Evolutionary conservation across 106 monocot genomes (phyloP).

Genomic region (Platanthera guangdongensis): DNA sequence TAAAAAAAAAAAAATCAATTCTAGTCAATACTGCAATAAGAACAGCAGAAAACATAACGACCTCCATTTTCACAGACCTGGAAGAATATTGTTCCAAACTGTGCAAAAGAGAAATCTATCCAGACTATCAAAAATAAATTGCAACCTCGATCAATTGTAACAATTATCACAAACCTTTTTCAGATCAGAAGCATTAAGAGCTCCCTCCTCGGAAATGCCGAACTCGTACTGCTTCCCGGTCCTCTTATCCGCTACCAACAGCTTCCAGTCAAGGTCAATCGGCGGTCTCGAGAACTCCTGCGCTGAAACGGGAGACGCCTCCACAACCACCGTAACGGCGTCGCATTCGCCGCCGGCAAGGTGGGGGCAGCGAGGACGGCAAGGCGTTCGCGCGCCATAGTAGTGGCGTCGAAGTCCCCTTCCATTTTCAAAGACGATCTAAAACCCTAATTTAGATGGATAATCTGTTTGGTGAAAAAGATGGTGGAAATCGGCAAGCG

Average conservation of each 20-base stretch:
- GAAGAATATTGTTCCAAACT: too few species aligned
- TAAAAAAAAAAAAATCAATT: too few species aligned
- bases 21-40: too few species aligned
- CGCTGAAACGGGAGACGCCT: conserved; percentile 44
- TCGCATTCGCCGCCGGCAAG: conserved; percentile 16
- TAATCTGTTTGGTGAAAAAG: too few species aligned
- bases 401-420: conserved; percentile 8
- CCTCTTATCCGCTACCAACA: conserved; percentile 58
- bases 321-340: conserved; percentile 10
- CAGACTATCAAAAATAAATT: too few species aligned
- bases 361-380: conserved; percentile 64
- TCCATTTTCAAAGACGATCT: too few species aligned
- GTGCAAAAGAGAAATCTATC: too few species aligned
- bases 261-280: conserved; percentile 27
- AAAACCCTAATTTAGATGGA: too few species aligned
- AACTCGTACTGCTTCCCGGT: conserved; percentile 72
- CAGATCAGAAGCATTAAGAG: conserved; percentile 66
- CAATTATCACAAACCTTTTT: conserved; percentile 48
- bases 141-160: too few species aligned
- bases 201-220: conserved; percentile 65
- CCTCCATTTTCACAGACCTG: too few species aligned
- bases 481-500: too few species aligned
- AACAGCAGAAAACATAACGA: too few species aligned
- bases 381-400: conserved; percentile 42
- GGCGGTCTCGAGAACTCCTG: conserved; percentile 5